Base-by-base conservation (phyloP, 176 grass and related monocot species). In the Dactylis glomerata region DNA sequence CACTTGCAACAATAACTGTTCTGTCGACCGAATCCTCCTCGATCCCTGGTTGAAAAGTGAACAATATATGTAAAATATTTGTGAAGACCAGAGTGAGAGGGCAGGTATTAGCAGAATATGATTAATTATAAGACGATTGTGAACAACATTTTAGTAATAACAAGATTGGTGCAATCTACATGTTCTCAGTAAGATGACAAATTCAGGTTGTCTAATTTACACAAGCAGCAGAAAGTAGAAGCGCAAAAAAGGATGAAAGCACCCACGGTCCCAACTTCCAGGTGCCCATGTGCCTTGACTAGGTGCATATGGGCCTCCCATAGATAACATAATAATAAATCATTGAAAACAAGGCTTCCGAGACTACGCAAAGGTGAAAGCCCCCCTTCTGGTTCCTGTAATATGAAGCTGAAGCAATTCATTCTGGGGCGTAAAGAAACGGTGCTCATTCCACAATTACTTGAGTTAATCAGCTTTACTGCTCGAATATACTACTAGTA, bases 11-110 rank as follows among this genome's bases (percentile, higher is more conserved):
- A 76, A 78, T 10, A 46, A 88, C 42, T 26, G 77, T 88, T 3
- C 16, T 33, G 5, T 77, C 22, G 0, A 78, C 40, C 3, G 44
- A 77, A 30, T 66, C 78, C 56, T 84, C 78, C 44, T 10, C 23
- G n/a, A 61, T 85, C 82, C 28, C 86, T 91, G 77, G 16, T 71
- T 77, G 33, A 24, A 31, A 85, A 82, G 37, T 73, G 57, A 40
- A 83, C 13, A n/a, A 58, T 24, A 47, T 67, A 58, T 64, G 26
- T 26, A 10, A 9, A 42, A 81, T 75, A 75, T 40, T 31, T 68
- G 8, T 69, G 20, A 77, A 82, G 16, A 68, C 11, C 44, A 44
- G 58, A 41, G 38, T 56, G 23, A 40, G 40, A 82, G 4, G 27
- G 30, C 28, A 56, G 2, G 30, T 32, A 65, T 26, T 14, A 71